These are phyloP conservation scores for Funneliformis caledonium DNA, from an alignment of 371 early-diverging fungal genomes.

Conservation along the genomic window DNA sequence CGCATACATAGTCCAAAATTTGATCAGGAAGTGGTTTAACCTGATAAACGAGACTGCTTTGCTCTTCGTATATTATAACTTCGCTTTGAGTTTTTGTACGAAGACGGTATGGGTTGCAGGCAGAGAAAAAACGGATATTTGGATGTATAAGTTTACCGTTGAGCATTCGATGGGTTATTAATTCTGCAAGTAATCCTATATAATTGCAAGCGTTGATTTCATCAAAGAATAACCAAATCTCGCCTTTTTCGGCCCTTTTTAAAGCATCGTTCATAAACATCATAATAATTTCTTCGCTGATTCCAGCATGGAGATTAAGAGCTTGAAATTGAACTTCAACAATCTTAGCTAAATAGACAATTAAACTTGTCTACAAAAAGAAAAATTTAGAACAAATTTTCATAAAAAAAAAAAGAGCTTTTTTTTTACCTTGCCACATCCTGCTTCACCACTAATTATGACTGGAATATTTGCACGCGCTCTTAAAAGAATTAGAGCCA, in stretches of 20 bases:
- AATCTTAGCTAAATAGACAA: slow-evolving; percentile 1
- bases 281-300: not conserved
- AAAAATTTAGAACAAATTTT: not conserved
- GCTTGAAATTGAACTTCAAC: slow-evolving; percentile 9
- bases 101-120: slow-evolving; percentile 39
- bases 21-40: slow-evolving; percentile 37
- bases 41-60: slow-evolving; percentile 38
- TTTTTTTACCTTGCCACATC: slow-evolving; percentile 29
- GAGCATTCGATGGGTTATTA: slow-evolving; percentile 32
- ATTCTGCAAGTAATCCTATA: slow-evolving; percentile 19
- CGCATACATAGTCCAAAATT: slow-evolving; percentile 40
- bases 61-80: slow-evolving; percentile 30
- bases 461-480: slow-evolving; percentile 33
- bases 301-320: slow-evolving; percentile 36
- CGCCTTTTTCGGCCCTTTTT: slow-evolving; percentile 14
- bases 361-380: slow-evolving; percentile 25
- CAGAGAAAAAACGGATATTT: slow-evolving; percentile 37
- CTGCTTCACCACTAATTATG: slow-evolving; percentile 27
- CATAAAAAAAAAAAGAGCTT: not conserved
- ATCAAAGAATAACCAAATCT: slow-evolving; percentile 40
- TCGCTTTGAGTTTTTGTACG: not conserved
- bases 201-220: slow-evolving; percentile 41
- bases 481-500: slow-evolving; percentile 33
- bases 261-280: not conserved
- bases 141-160: slow-evolving; percentile 28